phyloP scores from a whole-genome alignment of 2,329 filamentous ascomycete genomes.

The Sodiomyces alkalinus region DNA sequence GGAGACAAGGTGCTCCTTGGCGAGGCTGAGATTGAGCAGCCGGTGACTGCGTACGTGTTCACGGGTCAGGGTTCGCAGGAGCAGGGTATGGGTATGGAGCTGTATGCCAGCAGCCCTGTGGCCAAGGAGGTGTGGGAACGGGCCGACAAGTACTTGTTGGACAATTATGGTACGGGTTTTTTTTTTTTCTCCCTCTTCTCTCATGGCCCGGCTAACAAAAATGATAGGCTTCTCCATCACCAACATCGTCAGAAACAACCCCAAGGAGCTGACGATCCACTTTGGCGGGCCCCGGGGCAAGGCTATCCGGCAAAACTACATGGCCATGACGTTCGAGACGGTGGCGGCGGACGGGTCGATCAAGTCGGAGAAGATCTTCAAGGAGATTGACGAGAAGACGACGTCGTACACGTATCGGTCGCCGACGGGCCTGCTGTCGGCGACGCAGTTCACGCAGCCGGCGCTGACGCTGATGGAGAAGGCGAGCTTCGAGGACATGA shows the following conservation, averaged over 20 bases:
- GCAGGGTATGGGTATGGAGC: slow-evolving; percentile 99
- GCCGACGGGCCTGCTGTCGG: slow-evolving; percentile 83
- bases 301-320: slow-evolving; percentile 96
- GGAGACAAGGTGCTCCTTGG: slow-evolving; percentile 93
- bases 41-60: slow-evolving; percentile 92
- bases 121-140: slow-evolving; percentile 97
- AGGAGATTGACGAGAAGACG: slow-evolving; percentile 85
- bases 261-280: slow-evolving; percentile 95
- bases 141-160: slow-evolving; percentile 93
- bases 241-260: slow-evolving; percentile 98
- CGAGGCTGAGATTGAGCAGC: slow-evolving; percentile 95
- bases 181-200: slow-evolving; percentile 3
- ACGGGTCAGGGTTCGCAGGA: slow-evolving; percentile 97
- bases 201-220: too few relatives aligned
- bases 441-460: slow-evolving; percentile 96
- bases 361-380: slow-evolving; percentile 99
- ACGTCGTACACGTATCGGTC: slow-evolving; percentile 96
- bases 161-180: slow-evolving; percentile 71
- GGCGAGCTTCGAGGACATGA: slow-evolving; percentile 98
- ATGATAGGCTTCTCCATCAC: slow-evolving; percentile 79
- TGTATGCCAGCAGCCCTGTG: slow-evolving; percentile 85
- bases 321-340: slow-evolving; percentile 99
- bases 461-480: slow-evolving; percentile 98
- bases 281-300: slow-evolving; percentile 95
- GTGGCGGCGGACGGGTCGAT: slow-evolving; percentile 80